These are phyloP conservation scores for Triticum timopheevii DNA, from an alignment of 176 grass and related monocot genomes.

Conservation along the genomic window DNA sequence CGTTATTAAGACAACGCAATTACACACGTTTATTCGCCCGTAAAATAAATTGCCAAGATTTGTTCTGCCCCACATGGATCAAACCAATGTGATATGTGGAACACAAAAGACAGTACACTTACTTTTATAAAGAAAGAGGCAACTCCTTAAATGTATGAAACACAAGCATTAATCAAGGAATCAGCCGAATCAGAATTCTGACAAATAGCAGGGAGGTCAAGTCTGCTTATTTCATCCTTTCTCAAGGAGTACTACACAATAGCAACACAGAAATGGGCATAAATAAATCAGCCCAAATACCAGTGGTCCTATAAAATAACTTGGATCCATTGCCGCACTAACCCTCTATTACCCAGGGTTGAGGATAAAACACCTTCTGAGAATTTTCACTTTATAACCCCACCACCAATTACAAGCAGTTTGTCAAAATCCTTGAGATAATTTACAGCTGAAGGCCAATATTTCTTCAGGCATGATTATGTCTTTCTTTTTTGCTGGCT, in stretches of 20 bases:
- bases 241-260: conserved; percentile 10
- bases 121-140: not conserved
- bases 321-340: not conserved
- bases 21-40: not conserved
- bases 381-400: conserved; percentile 6
- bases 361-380: conserved; percentile 23
- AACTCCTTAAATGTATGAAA: not conserved
- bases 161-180: conserved; percentile 11
- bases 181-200: not conserved
- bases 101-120: not conserved
- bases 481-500: not conserved
- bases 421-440: conserved; percentile 5
- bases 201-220: not conserved
- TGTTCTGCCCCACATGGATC: not conserved
- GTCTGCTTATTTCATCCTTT: not conserved
- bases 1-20: not conserved
- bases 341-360: not conserved
- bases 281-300: not conserved
- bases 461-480: not conserved
- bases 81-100: not conserved
- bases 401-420: not conserved
- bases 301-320: not conserved
- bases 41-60: not conserved
- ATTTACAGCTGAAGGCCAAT: conserved; percentile 14
- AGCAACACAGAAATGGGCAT: not conserved